Conservation (phyloP, 108 stramenopile species). For the Asterionellopsis glacialis region DNA sequence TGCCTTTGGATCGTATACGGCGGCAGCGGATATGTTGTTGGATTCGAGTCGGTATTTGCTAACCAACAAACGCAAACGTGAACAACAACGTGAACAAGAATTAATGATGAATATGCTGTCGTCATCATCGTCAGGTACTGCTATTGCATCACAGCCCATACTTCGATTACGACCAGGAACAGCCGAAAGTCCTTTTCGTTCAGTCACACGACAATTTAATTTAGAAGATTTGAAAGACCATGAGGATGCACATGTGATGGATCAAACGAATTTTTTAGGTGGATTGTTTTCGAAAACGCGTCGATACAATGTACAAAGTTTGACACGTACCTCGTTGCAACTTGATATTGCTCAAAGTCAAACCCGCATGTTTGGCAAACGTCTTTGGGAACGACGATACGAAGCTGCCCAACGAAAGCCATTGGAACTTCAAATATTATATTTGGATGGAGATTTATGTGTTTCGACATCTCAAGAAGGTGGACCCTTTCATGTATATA, state of each 20-base stretch:
- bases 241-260: slow-evolving; percentile 49
- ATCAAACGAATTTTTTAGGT: slow-evolving; percentile 34
- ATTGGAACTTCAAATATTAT: slow-evolving; percentile 41
- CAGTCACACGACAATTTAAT: slow-evolving; percentile 36
- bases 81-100: no score
- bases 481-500: slow-evolving; percentile 50
- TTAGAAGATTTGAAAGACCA: slow-evolving; percentile 49
- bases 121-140: neutral
- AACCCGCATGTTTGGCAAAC: neutral
- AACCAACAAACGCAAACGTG: neutral
- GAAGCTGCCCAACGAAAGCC: slow-evolving; percentile 27
- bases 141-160: no score
- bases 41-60: slow-evolving; percentile 37
- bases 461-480: slow-evolving; percentile 31
- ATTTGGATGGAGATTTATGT: slow-evolving; percentile 56
- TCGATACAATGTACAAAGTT: slow-evolving; percentile 34
- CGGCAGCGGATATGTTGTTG: slow-evolving; percentile 22
- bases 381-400: slow-evolving; percentile 19
- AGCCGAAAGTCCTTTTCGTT: slow-evolving; percentile 30
- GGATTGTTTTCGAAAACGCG: slow-evolving; percentile 24
- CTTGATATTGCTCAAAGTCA: slow-evolving; percentile 32
- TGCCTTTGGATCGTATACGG: slow-evolving; percentile 51
- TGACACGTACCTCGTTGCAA: slow-evolving; percentile 46
- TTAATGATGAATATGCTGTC: slow-evolving; percentile 27
- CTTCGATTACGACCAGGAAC: slow-evolving; percentile 6